phyloP scores from a whole-genome alignment of 2,329 filamentous ascomycete genomes.

The Atkinsonella hypoxylon region DNA sequence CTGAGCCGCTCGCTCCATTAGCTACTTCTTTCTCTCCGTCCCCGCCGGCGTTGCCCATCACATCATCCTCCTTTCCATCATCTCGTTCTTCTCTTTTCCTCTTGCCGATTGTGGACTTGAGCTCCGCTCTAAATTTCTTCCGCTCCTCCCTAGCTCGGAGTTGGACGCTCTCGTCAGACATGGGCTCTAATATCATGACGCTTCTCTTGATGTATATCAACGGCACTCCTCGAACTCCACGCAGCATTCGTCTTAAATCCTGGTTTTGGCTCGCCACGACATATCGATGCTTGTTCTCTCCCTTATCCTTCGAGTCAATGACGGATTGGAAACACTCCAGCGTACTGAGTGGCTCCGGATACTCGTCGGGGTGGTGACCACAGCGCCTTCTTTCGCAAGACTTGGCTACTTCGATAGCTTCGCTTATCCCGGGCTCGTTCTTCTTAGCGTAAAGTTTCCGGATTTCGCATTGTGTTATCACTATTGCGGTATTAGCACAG shows the following conservation, averaged over 20 bases:
- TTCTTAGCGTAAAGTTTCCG: slow-evolving; percentile 61
- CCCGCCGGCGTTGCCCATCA: slow-evolving; percentile 23
- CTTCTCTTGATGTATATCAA: slow-evolving; percentile 68
- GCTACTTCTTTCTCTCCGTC: slow-evolving; percentile 20
- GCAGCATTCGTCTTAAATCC: slow-evolving; percentile 50
- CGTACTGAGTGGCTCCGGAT: slow-evolving; percentile 57
- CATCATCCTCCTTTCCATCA: slow-evolving; percentile 19
- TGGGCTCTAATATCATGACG: slow-evolving; percentile 61
- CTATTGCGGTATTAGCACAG: slow-evolving; percentile 25
- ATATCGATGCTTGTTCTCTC: slow-evolving; percentile 67
- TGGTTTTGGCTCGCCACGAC: slow-evolving; percentile 64
- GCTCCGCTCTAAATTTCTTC: slow-evolving; percentile 59
- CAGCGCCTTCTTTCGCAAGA: slow-evolving; percentile 64
- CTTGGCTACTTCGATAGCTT: slow-evolving; percentile 66
- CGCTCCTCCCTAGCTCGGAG: slow-evolving; percentile 57
- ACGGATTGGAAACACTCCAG: slow-evolving; percentile 61
- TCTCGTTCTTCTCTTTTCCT: slow-evolving; percentile 37
- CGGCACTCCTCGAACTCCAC: slow-evolving; percentile 59
- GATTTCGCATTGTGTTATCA: slow-evolving; percentile 75
- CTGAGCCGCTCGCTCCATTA: slow-evolving; percentile 7
- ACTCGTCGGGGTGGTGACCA: slow-evolving; percentile 61
- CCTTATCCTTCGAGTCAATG: slow-evolving; percentile 62
- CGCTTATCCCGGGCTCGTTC: slow-evolving; percentile 36
- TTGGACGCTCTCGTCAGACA: slow-evolving; percentile 54
- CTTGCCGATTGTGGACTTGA: slow-evolving; percentile 41